These are phyloP conservation scores for Viola pubescens DNA, from an alignment of 441 rosid genomes.

Conservation along the genomic window DNA sequence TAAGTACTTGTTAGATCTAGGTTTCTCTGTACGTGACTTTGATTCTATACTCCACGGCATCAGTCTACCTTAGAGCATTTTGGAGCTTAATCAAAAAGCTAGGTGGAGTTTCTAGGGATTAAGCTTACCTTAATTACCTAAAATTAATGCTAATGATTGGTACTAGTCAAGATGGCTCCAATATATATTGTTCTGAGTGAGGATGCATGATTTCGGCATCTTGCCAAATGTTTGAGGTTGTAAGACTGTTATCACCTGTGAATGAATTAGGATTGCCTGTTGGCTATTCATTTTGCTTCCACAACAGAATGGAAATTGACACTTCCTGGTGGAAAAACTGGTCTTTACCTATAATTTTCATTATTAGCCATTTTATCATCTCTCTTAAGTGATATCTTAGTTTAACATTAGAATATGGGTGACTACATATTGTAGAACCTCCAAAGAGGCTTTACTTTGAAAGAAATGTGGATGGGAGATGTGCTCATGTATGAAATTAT, in stretches of 20 bases:
- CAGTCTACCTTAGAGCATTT: background rate
- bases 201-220: no score
- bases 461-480: no score
- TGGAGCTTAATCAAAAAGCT: background rate
- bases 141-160: background rate
- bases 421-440: no score
- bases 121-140: background rate
- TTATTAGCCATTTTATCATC: no score
- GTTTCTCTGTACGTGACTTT: background rate
- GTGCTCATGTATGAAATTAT: no score
- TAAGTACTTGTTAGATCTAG: background rate
- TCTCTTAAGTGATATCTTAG: no score
- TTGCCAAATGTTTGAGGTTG: no score
- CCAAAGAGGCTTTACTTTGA: no score
- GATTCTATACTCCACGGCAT: background rate
- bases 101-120: conserved; percentile 2
- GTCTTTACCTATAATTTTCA: no score
- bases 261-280: background rate
- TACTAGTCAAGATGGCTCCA: background rate
- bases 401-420: no score
- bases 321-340: no score
- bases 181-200: background rate
- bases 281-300: background rate
- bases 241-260: no score
- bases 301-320: background rate